phyloP scores from a whole-genome alignment of 495 filamentous ascomycete species.

The Neurospora terricola region DNA sequence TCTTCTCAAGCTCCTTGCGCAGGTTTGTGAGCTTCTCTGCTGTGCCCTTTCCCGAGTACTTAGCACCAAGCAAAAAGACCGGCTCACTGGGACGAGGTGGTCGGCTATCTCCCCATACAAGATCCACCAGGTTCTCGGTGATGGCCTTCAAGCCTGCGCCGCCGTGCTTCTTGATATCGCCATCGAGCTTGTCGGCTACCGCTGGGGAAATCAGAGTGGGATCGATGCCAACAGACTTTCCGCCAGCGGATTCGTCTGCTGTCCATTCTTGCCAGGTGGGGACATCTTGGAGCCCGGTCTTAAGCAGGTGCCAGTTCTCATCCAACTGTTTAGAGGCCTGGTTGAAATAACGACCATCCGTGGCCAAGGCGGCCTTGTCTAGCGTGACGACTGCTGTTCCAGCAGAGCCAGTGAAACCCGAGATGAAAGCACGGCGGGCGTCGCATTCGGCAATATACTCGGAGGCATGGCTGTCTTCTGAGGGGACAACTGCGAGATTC shows the following conservation, averaged over 20 bases:
- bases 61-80: constrained; percentile 55
- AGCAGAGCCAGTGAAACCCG: constrained; percentile 90
- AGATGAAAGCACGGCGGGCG: constrained; percentile 83
- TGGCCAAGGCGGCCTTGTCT: constrained; percentile 82
- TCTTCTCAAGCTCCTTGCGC: constrained; percentile 85
- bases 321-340: constrained; percentile 91
- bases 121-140: constrained; percentile 73
- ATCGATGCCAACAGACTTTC: constrained; percentile 86
- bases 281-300: constrained; percentile 86
- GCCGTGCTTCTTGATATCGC: constrained; percentile 80
- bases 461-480: constrained; percentile 94
- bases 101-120: constrained; percentile 68
- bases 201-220: constrained; percentile 76
- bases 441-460: constrained; percentile 97
- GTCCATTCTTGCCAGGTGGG: constrained; percentile 99
- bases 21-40: constrained; percentile 78
- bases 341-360: constrained; percentile 97
- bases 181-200: constrained; percentile 76
- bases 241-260: constrained; percentile 70
- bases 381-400: constrained; percentile 83
- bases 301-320: constrained; percentile 82
- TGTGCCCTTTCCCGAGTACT: constrained; percentile 76
- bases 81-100: constrained; percentile 69
- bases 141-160: constrained; percentile 65
- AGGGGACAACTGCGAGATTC: constrained; percentile 66